Percentiles rank a stretch among this genome's conserved stretches.
These are phyloP conservation scores for Cyclocybe cylindracea DNA, from an alignment of 768 basidiomycete species.

Conservation along the genomic window DNA sequence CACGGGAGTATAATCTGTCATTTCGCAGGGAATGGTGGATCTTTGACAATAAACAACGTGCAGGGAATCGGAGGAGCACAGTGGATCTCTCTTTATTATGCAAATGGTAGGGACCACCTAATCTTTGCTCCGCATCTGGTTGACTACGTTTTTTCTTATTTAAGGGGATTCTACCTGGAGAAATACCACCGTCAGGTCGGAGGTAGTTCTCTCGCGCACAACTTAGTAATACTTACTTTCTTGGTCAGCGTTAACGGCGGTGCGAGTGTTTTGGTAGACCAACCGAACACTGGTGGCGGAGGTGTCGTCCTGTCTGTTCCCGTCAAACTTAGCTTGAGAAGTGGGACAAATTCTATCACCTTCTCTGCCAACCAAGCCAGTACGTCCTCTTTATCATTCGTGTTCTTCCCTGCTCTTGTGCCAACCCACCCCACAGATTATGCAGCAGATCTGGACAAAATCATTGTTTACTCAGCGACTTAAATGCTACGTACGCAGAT, in stretches of 20 bases:
- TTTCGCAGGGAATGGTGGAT: conserved; percentile 52
- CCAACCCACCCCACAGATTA: conserved; percentile 36
- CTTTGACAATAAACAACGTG: conserved; percentile 55
- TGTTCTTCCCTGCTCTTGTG: background rate
- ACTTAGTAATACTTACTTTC: background rate
- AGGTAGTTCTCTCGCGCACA: background rate
- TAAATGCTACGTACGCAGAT: conserved; percentile 12
- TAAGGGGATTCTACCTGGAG: conserved; percentile 56
- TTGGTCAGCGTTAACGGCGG: conserved; percentile 57
- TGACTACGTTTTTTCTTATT: background rate
- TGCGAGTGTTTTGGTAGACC: conserved; percentile 49
- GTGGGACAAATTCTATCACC: conserved; percentile 53
- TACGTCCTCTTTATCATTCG: conserved; percentile 25
- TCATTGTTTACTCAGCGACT: conserved; percentile 54
- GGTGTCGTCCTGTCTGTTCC: conserved; percentile 56
- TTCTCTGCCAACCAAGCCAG: conserved; percentile 51
- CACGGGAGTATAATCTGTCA: background rate
- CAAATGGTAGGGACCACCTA: conserved; percentile 41
- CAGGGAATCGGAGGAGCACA: conserved; percentile 54
- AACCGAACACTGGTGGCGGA: conserved; percentile 59
- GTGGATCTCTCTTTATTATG: conserved; percentile 64
- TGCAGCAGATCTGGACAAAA: conserved; percentile 62
- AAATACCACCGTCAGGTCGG: conserved; percentile 59
- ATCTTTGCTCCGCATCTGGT: background rate
- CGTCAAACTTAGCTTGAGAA: conserved; percentile 49